phyloP scores from a whole-genome alignment of 1,284 basidiomycete genomes.

The Fomitopsis schrenkii region DNA sequence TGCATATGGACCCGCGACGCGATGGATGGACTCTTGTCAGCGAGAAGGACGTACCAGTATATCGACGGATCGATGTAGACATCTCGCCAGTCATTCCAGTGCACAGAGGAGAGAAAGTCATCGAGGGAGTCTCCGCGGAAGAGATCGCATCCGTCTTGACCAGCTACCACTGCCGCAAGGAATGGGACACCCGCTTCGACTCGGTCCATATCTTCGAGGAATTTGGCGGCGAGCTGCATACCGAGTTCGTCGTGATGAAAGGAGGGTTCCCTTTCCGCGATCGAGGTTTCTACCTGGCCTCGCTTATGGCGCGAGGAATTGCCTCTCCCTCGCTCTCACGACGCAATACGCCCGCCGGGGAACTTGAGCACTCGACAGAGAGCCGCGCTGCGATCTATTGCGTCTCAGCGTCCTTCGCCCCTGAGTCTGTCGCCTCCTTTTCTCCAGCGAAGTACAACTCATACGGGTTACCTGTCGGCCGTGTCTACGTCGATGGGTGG shows the following conservation, averaged over 20 bases:
- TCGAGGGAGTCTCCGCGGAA: conserved; percentile 93
- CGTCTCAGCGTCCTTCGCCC: conserved; percentile 74
- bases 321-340: conserved; percentile 31
- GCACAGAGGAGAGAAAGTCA: conserved; percentile 87
- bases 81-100: conserved; percentile 84
- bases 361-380: conserved; percentile 29
- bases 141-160: conserved; percentile 77
- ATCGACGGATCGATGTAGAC: conserved; percentile 71
- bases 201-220: conserved; percentile 69
- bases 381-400: conserved; percentile 62
- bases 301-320: conserved; percentile 63
- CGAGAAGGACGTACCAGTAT: conserved; percentile 79
- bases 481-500: conserved; percentile 92
- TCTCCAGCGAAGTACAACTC: conserved; percentile 75
- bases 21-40: conserved; percentile 82
- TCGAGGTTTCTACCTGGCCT: conserved; percentile 82
- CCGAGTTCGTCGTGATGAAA: conserved; percentile 66
- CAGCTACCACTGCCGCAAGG: conserved; percentile 68
- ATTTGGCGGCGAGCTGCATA: conserved; percentile 76
- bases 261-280: conserved; percentile 90
- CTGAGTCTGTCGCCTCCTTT: conserved; percentile 55
- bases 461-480: conserved; percentile 70
- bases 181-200: conserved; percentile 86
- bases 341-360: conserved; percentile 18
- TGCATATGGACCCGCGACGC: conserved; percentile 57